Evolutionary conservation across 176 grass and related monocot species (phyloP), one percentile per base, ranked within the genome.

Genomic region (Aechmea fasciata): DNA sequence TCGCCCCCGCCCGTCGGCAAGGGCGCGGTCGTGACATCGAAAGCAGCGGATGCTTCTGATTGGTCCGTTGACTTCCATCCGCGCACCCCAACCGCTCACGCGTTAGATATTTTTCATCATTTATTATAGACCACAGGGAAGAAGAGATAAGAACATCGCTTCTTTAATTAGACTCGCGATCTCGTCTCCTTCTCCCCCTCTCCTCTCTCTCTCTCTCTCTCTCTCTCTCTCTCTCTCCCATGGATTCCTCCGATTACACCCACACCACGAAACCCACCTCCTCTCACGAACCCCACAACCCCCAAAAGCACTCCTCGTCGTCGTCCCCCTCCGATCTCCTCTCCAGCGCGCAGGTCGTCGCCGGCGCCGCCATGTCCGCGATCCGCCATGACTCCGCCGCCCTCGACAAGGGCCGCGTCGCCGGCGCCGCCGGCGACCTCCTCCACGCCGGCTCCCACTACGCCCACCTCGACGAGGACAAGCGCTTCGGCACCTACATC

Each of bases 311-410:
- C 33, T 41, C 33, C 0, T 41, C 33, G 25, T 26, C 33, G 33
- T 59, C 13, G n/a, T 59, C 54, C 2, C n/a, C 15, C 14, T 17
- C 54, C 28, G 84, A 90, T 59, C 84, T 99, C 26, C 78, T 86
- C 14, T 90, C 87, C 15, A 93, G 94, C 76, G 89, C 94, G 11
- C 88, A 99, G 78, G 84, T 88, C 65, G 69, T 99, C 74, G 94
- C 89, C 11, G 89, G 76, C 11, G 86, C 84, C 65, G 93, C 86
- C 48, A 87, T 71, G 79, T 86, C 87, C n/a, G 71, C 79, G 14
- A 63, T 97, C 13, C 79, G 85, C 33, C 83, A 92, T 18, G 85
- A 57, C 57, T 41, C 84, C 62, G 79, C 70, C 25, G 90, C 90
- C 78, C 77, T 90, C 70, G 89, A 99, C 87, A 92, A 90, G 84